A percentile compares a stretch with the other conserved stretches of the same genome.
These are phyloP conservation scores for Fusarium liriodendri DNA, from an alignment of 2,329 filamentous ascomycete species.

Conservation along the genomic window DNA sequence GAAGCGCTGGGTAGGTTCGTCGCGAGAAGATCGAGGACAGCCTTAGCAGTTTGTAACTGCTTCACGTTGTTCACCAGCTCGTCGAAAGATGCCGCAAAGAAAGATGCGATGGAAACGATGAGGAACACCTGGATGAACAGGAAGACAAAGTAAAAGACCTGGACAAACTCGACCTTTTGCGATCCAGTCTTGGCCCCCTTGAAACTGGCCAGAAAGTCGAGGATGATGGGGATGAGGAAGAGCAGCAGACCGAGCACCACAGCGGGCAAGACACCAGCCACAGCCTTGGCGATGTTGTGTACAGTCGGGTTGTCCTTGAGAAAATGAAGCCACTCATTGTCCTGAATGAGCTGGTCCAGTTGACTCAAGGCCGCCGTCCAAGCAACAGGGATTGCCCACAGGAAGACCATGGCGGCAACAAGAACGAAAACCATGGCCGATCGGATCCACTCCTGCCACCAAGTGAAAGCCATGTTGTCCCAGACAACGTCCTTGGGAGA, in stretches of 20 bases:
- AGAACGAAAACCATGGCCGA: slow-evolving; percentile 72
- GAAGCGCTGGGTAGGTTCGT: slow-evolving; percentile 84
- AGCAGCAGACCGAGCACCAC: slow-evolving; percentile 81
- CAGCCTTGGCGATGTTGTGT: slow-evolving; percentile 68
- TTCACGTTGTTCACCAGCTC: slow-evolving; percentile 67
- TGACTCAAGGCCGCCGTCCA: slow-evolving; percentile 88
- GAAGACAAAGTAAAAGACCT: slow-evolving; percentile 93
- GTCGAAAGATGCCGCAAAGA: slow-evolving; percentile 72
- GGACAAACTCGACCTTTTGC: slow-evolving; percentile 83
- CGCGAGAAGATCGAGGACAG: slow-evolving; percentile 78
- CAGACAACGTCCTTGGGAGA: slow-evolving; percentile 93
- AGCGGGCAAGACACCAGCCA: slow-evolving; percentile 90
- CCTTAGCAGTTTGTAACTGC: slow-evolving; percentile 64
- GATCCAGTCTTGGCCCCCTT: slow-evolving; percentile 88
- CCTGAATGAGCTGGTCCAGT: slow-evolving; percentile 74
- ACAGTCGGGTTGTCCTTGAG: slow-evolving; percentile 69
- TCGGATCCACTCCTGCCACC: slow-evolving; percentile 90
- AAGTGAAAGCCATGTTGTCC: slow-evolving; percentile 96
- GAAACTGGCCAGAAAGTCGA: slow-evolving; percentile 77
- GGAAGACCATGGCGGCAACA: slow-evolving; percentile 80
- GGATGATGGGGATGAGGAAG: slow-evolving; percentile 81
- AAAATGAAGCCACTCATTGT: slow-evolving; percentile 77
- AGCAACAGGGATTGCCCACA: slow-evolving; percentile 91
- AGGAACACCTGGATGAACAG: slow-evolving; percentile 96
- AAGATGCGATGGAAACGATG: slow-evolving; percentile 86